Base-by-base conservation (phyloP, 2,329 filamentous ascomycete species). In the Penicillium frequentans region DNA sequence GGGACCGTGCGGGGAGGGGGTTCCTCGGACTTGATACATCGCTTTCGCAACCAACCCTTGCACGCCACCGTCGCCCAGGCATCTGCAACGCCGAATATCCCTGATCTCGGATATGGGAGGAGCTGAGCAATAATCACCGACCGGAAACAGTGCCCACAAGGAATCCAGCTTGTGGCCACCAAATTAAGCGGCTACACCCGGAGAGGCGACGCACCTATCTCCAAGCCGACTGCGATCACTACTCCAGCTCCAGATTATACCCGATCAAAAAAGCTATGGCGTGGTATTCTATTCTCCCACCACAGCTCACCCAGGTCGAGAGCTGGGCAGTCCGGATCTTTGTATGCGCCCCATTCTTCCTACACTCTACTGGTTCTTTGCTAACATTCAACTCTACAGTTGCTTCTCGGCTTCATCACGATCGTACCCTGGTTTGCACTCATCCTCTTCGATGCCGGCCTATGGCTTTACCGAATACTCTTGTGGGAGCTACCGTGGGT, bases 211-310 rank as follows among this genome's bases (percentile, higher is more conserved):
- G n/a, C 19, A 16, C 29, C 21, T 37, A 1, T 21, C 16, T 33
- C 11, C 14, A 27, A 33, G 27, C 33, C 3, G 26, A 27, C 13
- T 16, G 11, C 10, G 10, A 16, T 7, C 24, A 27, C 21, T 27
- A 8, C 48, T 26, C 11, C 9, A 14, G 21, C 16, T 27, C 33
- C 35, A 7, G 19, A 27, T 29, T 42, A 19, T 9, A 42, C 27
- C 23, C 16, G 33, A 42, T 16, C 33, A 19, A 5, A 24, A 49
- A 49, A 49, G n/a, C 47, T 50, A 89, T 89, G 87, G 82, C 82
- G 45, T 82, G 84, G 78, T 85, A 86, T 62, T 89, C 86, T 2
- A 82, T 90, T 57, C 80, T 90, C 33, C 87, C 87, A 1, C 76
- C 81, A 19, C 77, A 81, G 55, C 77, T 88, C 53, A 80, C 77